Percentiles rank a stretch among this genome's conserved stretches.
Evolutionary conservation across 768 basidiomycete species (phyloP).

Genomic region (Leccinum arenicola): DNA sequence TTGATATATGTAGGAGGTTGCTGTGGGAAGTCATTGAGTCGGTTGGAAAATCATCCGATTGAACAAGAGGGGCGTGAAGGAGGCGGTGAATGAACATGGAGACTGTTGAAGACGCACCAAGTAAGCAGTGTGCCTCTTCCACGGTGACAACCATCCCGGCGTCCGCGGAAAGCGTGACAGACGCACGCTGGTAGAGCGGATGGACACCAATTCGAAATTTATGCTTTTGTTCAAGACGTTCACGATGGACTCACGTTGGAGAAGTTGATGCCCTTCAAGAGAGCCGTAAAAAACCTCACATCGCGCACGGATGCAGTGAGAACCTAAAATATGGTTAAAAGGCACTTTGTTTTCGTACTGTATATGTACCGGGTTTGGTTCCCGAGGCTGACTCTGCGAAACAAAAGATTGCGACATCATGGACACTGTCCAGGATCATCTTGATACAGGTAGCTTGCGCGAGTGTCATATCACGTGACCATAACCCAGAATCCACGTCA

Average conservation of each 20-base stretch:
- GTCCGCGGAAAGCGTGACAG: conserved; percentile 58
- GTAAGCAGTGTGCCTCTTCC: conserved; percentile 79
- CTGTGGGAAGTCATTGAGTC: conserved; percentile 37
- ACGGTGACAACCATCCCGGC: conserved; percentile 74
- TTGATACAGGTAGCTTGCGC: not conserved
- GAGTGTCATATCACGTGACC: conserved; percentile 16
- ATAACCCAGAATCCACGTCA: not conserved
- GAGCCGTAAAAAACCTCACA: conserved; percentile 73
- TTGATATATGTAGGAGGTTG: conserved; percentile 77
- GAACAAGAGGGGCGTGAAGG: not conserved
- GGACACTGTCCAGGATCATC: not conserved
- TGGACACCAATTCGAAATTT: conserved; percentile 6
- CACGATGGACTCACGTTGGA: conserved; percentile 53
- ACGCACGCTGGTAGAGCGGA: conserved; percentile 57
- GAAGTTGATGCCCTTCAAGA: conserved; percentile 83
- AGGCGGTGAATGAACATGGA: conserved; percentile 2
- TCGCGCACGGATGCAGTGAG: conserved; percentile 74
- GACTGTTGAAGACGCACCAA: conserved; percentile 49
- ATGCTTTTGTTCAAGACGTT: not conserved
- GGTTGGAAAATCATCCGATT: not conserved
- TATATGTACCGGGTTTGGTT: conserved; percentile 23
- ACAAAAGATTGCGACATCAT: conserved; percentile 20
- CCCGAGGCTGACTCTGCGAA: conserved; percentile 22
- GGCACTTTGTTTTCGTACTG: not conserved
- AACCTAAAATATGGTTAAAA: conserved; percentile 37